Base-by-base conservation (phyloP, 306 rosid species). In the Trifolium fragiferum region DNA sequence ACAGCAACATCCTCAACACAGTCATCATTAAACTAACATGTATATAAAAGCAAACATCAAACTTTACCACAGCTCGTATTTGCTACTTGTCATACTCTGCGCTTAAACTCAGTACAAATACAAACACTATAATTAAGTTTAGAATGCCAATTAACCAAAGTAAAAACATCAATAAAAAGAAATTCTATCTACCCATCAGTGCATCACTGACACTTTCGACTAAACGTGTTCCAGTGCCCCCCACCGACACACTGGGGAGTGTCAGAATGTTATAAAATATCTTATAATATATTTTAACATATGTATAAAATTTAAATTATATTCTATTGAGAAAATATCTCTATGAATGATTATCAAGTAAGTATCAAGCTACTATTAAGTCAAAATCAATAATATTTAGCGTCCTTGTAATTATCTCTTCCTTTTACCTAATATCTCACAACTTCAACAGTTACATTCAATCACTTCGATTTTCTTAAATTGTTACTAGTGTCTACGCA, bases 1-100 rank as follows among this genome's bases (percentile, higher is more conserved):
- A 23, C 49, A 61, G 60, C 72, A 75, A 62, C 40, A 70, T 62
- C 53, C 18, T 51, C 54, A 37, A 80, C 35, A 64, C 11, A 38
- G 32, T 27, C 72, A 70, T 51, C 58, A 58, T 9, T 62, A 59
- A 58, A 67, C 8, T 32, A 73, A 67, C 18, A 53, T 2, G 16
- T 43, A 54, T 19, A 47, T 10, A 40, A 15, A 47, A 16, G 57
- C 57, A 63, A 73, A 10, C 23, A 13, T 51, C 12, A 72, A 78
- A 41, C 2, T 38, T 14, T 1, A 68, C 14, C 23, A 63, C 16
- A 51, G n/a, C 6, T 27, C 19, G 6, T 10, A 27, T 0, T 0
- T 18, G 20, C 25, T 20, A 64, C 32, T n/a, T 10, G 40, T 15
- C 70, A 73, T 25, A 23, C 65, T 66, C 6, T 11, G 1, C 66